Conservation (phyloP, 2,329 filamentous ascomycete species). For the Aspergillus sp. region DNA sequence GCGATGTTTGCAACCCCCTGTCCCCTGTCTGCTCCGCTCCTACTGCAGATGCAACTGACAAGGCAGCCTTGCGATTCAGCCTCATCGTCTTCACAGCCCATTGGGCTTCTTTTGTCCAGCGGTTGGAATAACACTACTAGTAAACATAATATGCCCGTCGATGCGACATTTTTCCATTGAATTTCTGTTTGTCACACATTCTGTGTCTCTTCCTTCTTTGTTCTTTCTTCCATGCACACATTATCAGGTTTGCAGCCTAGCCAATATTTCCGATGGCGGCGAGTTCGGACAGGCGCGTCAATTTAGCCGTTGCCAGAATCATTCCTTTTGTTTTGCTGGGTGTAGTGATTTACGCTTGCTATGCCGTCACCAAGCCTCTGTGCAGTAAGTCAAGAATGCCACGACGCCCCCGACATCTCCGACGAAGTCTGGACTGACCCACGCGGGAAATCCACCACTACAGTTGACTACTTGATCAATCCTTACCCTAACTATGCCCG, state of each 20-base stretch:
- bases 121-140: too few species aligned
- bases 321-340: conserved; percentile 63
- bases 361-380: conserved; percentile 58
- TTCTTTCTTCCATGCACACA: not conserved
- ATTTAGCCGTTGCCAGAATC: conserved; percentile 54
- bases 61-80: too few species aligned
- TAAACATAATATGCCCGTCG: not conserved
- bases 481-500: conserved; percentile 32
- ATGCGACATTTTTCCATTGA: not conserved
- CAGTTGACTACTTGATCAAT: conserved; percentile 64
- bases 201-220: not conserved
- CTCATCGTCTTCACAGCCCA: too few species aligned
- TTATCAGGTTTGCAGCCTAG: conserved; percentile 1
- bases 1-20: not conserved
- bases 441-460: not conserved
- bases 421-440: not conserved
- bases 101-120: too few species aligned
- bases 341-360: conserved; percentile 61
- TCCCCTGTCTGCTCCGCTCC: not conserved
- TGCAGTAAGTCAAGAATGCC: conserved; percentile 49
- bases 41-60: too few species aligned
- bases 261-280: conserved; percentile 21
- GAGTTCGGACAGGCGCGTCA: conserved; percentile 37
- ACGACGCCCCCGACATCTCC: too few species aligned
- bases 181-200: not conserved